phyloP scores from a whole-genome alignment of 768 basidiomycete species.

The Symmetrospora coprosmae region DNA sequence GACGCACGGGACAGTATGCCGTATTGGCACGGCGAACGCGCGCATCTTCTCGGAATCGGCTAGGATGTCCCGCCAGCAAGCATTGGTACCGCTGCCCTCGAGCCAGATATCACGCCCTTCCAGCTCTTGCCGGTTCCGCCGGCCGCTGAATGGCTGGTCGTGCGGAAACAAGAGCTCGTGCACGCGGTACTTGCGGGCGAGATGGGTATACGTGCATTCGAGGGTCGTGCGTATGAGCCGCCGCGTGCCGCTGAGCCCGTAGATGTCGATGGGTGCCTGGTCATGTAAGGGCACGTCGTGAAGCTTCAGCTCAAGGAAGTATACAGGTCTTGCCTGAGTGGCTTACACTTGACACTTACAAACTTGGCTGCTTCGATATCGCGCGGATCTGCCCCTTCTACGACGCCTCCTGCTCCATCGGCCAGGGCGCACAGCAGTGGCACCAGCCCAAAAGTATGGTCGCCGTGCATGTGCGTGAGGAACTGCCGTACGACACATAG shows the following conservation, averaged over 20 bases:
- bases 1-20: slow-evolving; percentile 64
- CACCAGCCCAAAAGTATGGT: slow-evolving; percentile 62
- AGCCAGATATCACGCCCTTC: slow-evolving; percentile 50
- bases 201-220: slow-evolving; percentile 51
- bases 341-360: not conserved
- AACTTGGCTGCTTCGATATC: slow-evolving; percentile 38
- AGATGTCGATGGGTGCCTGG: slow-evolving; percentile 42
- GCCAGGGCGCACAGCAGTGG: slow-evolving; percentile 52
- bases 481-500: too few relatives aligned
- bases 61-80: slow-evolving; percentile 53
- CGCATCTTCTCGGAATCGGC: slow-evolving; percentile 40
- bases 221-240: slow-evolving; percentile 57
- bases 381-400: slow-evolving; percentile 18
- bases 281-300: not conserved
- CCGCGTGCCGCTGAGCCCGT: slow-evolving; percentile 65
- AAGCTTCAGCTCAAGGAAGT: slow-evolving; percentile 13
- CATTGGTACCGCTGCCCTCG: slow-evolving; percentile 46
- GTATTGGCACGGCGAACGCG: slow-evolving; percentile 62
- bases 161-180: slow-evolving; percentile 56
- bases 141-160: slow-evolving; percentile 43
- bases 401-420: slow-evolving; percentile 42
- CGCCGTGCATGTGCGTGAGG: slow-evolving; percentile 77
- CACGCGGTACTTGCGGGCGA: slow-evolving; percentile 53
- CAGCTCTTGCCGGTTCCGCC: slow-evolving; percentile 50
- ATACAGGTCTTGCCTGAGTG: not conserved